Evolutionary conservation across 371 early-diverging fungal species (phyloP).

Genomic region (Mucor irregularis): DNA sequence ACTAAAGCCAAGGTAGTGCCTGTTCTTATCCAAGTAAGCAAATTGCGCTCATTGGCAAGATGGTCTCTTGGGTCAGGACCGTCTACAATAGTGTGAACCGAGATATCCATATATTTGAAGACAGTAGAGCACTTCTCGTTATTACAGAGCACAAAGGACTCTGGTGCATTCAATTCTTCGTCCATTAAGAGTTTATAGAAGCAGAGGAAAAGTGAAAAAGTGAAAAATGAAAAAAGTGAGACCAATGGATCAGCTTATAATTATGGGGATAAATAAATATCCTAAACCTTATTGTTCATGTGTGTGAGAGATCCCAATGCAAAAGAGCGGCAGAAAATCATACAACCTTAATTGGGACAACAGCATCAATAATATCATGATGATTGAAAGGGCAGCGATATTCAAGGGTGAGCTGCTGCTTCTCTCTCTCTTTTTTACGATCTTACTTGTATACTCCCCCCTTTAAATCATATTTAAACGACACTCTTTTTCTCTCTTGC

Average conservation of each 20-base stretch:
- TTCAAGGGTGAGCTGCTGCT: not conserved
- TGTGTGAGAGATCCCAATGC: too few species aligned
- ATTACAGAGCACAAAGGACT: constrained; percentile 34
- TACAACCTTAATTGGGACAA: too few species aligned
- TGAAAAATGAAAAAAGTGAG: too few species aligned
- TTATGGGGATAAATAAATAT: too few species aligned
- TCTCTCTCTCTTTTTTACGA: not conserved
- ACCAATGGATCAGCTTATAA: too few species aligned
- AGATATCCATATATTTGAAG: constrained; percentile 37
- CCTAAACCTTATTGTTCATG: too few species aligned
- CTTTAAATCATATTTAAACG: not conserved
- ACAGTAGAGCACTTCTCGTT: constrained; percentile 32
- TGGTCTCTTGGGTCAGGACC: constrained; percentile 51
- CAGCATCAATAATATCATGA: too few species aligned
- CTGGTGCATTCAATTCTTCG: constrained; percentile 27
- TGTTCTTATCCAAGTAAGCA: constrained; percentile 38
- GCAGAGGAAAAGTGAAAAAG: constrained; percentile 5
- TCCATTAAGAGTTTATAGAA: constrained; percentile 8
- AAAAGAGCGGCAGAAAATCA: too few species aligned
- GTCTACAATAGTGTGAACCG: constrained; percentile 36
- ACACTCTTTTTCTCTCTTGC: not conserved
- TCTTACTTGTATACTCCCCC: not conserved
- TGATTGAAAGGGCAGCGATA: not conserved
- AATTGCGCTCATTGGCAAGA: constrained; percentile 42
- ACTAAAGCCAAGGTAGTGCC: constrained; percentile 40